These are phyloP conservation scores for Neopestalotiopsis sp. DNA, from an alignment of 2,329 filamentous ascomycete species.

Conservation along the genomic window DNA sequence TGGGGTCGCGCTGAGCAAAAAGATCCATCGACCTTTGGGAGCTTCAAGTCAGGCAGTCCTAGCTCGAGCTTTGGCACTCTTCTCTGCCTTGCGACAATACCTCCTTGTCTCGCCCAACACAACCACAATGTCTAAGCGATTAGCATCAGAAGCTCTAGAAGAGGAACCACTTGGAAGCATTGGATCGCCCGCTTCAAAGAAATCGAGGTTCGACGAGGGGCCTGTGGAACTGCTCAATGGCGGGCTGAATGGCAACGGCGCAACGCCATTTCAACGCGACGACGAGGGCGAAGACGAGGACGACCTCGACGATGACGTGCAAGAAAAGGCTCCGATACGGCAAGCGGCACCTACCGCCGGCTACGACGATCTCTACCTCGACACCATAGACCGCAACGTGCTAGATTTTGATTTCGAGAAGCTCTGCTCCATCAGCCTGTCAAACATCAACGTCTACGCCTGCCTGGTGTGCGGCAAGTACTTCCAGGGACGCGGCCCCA, in stretches of 20 bases:
- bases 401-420: constrained; percentile 99
- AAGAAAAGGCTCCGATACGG: constrained; percentile 56
- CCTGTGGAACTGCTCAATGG: constrained; percentile 25
- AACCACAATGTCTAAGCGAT: constrained; percentile 56
- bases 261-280: constrained; percentile 31
- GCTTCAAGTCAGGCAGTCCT: background rate
- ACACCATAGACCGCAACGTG: constrained; percentile 91
- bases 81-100: constrained; percentile 15
- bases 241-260: constrained; percentile 25
- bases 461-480: constrained; percentile 98
- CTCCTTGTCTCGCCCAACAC: background rate
- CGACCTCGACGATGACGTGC: constrained; percentile 43
- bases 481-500: constrained; percentile 90
- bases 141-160: constrained; percentile 64
- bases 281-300: constrained; percentile 40
- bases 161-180: constrained; percentile 51
- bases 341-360: constrained; percentile 83
- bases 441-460: constrained; percentile 98
- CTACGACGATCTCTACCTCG: constrained; percentile 95
- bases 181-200: constrained; percentile 64
- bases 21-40: background rate
- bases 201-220: constrained; percentile 56
- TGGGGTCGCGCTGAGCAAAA: background rate
- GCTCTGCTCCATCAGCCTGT: constrained; percentile 92
- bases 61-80: background rate